These are phyloP conservation scores for Nemophila menziesii DNA, from an alignment of 257 asterid genomes.

Conservation along the genomic window DNA sequence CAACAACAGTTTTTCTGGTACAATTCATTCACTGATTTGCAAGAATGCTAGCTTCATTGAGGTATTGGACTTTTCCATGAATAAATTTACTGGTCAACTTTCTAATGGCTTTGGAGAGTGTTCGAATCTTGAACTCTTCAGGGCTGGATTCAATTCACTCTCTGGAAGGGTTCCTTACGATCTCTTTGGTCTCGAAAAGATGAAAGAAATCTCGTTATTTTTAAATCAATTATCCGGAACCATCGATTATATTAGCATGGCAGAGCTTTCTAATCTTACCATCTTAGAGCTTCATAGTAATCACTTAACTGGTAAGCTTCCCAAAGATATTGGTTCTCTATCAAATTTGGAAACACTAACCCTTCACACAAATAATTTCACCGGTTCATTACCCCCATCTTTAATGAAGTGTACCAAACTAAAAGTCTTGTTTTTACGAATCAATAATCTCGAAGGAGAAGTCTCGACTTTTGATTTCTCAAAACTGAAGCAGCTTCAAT, in stretches of 20 bases:
- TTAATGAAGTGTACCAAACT: conserved; percentile 29
- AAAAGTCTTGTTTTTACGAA: conserved; percentile 34
- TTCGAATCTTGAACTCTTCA: conserved; percentile 11
- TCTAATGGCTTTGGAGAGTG: conserved; percentile 16
- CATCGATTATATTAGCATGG: conserved; percentile 15
- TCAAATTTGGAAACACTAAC: conserved; percentile 30
- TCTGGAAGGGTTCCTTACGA: conserved; percentile 27
- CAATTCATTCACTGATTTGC: conserved; percentile 29
- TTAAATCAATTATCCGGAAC: conserved; percentile 31
- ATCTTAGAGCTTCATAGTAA: conserved; percentile 35
- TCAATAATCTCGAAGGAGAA: conserved; percentile 34
- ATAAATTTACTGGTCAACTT: conserved; percentile 20
- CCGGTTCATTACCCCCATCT: conserved; percentile 34
- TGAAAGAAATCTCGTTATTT: conserved; percentile 27
- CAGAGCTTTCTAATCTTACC: conserved; percentile 16
- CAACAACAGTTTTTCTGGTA: conserved; percentile 27
- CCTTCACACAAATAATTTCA: conserved; percentile 37
- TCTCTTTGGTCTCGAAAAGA: conserved; percentile 12
- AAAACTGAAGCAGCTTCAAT: conserved; percentile 18
- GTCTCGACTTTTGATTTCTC: conserved; percentile 39
- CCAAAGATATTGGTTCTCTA: conserved; percentile 24
- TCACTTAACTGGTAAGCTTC: conserved; percentile 25
- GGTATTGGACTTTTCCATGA: conserved; percentile 30
- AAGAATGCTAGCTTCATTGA: conserved; percentile 7
- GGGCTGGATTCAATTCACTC: conserved; percentile 32